Base-by-base conservation (phyloP, 192 early-diverging fungal species). In the Glomus cerebriforme region DNA sequence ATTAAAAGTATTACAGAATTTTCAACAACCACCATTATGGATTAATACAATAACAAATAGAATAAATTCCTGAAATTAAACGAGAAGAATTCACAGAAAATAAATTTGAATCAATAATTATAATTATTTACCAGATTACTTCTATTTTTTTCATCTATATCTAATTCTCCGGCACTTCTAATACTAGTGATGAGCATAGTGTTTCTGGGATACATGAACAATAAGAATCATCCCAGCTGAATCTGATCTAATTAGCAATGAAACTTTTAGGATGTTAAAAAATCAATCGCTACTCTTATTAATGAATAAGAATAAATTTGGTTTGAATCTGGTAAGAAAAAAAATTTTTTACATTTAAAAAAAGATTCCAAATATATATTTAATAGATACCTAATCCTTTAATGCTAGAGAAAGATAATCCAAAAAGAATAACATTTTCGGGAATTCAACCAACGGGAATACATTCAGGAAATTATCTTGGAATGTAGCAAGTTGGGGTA, bases 361-460 rank as follows among this genome's bases (percentile, higher is more conserved):
- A 6, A 4, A 54, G 6, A 22, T 19, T 54, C 6, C 10, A 43
- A 43, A 43, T 43, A 54, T 22, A 7, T 0, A 22, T 6, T 54
- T 43, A 12, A 43, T 43, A 12, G 12, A 43, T 43, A 43, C 10
- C 10, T 12, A 43, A 39, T 19, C 49, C 5, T 54, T 54, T 54
- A 54, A 54, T 7, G 22, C 22, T 54, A 54, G 49, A 54, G 49
- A 22, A 54, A 54, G 49, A 54, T 54, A 22, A 54, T 54, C 6
- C 17, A 7, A 54, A 54, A 76, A 67, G 54, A n/a, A 79, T 83
- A 8, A 88, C 92, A 39, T 91, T 98, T 62, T 96, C 95, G 7
- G 96, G 96, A 0, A 97, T 98, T 78, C 96, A 98, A 83, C 96
- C 97, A 13, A 98, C 97, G 34, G 97, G 96, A 7, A 89, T 91